Percentiles rank a stretch among this genome's conserved stretches.
Evolutionary conservation across 2,329 filamentous ascomycete genomes (phyloP).

Genomic region (Pseudonectria foliicola): DNA sequence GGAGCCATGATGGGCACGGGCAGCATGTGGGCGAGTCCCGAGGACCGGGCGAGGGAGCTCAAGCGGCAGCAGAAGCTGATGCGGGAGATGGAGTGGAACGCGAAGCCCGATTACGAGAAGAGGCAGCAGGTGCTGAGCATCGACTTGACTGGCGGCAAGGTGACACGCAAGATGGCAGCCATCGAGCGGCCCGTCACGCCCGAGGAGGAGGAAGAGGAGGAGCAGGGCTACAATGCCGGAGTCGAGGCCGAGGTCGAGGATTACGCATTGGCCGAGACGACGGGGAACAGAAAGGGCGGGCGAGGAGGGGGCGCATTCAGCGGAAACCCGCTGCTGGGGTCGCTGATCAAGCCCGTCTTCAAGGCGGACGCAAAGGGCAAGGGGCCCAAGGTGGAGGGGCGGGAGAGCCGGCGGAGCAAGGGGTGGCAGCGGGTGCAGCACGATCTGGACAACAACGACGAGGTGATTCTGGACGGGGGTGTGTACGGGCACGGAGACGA

Average conservation of each 20-base stretch:
- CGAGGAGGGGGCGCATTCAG: conserved; percentile 55
- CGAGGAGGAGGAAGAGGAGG: conserved; percentile 32
- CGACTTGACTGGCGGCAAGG: conserved; percentile 69
- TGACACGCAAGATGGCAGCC: conserved; percentile 65
- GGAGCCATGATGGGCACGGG: conserved; percentile 37
- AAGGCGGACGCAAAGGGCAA: conserved; percentile 49
- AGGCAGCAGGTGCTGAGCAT: conserved; percentile 77
- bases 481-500: conserved; percentile 37
- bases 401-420: conserved; percentile 36
- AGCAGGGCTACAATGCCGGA: too few species aligned
- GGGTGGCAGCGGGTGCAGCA: conserved; percentile 57
- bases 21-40: conserved; percentile 73
- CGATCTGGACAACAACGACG: conserved; percentile 51
- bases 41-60: conserved; percentile 73
- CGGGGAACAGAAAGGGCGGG: conserved; percentile 24
- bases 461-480: conserved; percentile 51
- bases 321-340: conserved; percentile 59
- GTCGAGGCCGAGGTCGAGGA: conserved; percentile 26
- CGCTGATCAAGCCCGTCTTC: conserved; percentile 57
- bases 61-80: conserved; percentile 80
- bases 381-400: conserved; percentile 29
- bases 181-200: conserved; percentile 52
- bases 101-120: conserved; percentile 83
- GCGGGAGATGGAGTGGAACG: conserved; percentile 80
- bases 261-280: conserved; percentile 26